Percentiles rank a stretch among this genome's conserved stretches.
phyloP scores from a whole-genome alignment of 2,329 filamentous ascomycete genomes.

The Alternaria consortialis region DNA sequence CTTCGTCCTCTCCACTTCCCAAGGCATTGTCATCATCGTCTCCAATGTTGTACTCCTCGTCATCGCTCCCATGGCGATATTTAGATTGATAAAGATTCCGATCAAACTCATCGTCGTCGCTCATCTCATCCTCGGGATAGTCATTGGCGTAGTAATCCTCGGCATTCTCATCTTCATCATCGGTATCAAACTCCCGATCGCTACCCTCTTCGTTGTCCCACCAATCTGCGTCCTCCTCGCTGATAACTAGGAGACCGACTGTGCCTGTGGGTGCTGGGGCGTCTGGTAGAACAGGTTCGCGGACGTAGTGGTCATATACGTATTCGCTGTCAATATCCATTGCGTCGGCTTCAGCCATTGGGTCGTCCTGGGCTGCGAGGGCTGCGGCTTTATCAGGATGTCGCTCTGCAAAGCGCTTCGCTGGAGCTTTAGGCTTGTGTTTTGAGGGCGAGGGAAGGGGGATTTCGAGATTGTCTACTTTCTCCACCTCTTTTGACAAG shows the following conservation, averaged over 20 bases:
- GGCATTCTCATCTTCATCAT: slow-evolving; percentile 71
- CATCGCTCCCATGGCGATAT: slow-evolving; percentile 52
- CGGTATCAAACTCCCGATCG: slow-evolving; percentile 64
- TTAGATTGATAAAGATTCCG: slow-evolving; percentile 51
- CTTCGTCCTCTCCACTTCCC: slow-evolving; percentile 41
- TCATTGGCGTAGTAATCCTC: slow-evolving; percentile 83
- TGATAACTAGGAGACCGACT: slow-evolving; percentile 59
- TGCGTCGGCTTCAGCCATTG: slow-evolving; percentile 25
- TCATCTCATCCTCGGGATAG: slow-evolving; percentile 82
- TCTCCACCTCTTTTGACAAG: slow-evolving; percentile 45
- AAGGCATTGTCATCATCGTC: slow-evolving; percentile 28
- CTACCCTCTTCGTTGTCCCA: slow-evolving; percentile 67
- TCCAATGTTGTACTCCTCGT: slow-evolving; percentile 49
- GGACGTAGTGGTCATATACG: slow-evolving; percentile 70
- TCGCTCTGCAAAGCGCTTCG: slow-evolving; percentile 46
- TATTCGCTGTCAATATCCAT: slow-evolving; percentile 60
- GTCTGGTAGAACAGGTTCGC: slow-evolving; percentile 54
- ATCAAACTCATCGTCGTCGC: slow-evolving; percentile 72
- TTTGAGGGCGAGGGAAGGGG: slow-evolving; percentile 32
- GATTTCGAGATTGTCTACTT: slow-evolving; percentile 27
- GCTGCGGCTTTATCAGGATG: slow-evolving; percentile 40
- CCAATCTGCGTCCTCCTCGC: slow-evolving; percentile 61
- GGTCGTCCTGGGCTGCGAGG: slow-evolving; percentile 19
- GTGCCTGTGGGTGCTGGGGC: slow-evolving; percentile 40
- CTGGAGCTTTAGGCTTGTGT: slow-evolving; percentile 47